These are phyloP conservation scores for Sporothrix dimorphospora DNA, from an alignment of 2,329 filamentous ascomycete species.

Conservation along the genomic window DNA sequence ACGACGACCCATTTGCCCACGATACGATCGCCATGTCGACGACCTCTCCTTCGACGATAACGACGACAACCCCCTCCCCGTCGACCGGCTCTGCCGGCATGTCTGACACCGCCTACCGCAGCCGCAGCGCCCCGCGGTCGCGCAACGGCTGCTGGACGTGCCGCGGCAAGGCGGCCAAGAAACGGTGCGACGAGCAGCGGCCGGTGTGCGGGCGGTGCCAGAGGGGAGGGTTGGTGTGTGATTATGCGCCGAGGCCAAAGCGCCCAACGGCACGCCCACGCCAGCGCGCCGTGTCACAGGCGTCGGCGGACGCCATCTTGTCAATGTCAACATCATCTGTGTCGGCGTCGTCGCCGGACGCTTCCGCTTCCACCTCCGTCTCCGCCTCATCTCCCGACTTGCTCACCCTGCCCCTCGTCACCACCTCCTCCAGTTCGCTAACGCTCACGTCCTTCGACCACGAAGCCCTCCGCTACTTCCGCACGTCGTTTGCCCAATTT, in stretches of 20 bases:
- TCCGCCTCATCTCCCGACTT: not conserved
- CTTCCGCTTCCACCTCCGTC: not conserved
- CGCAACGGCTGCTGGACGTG: constrained; percentile 21
- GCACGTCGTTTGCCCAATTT: not conserved
- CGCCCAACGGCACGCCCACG: not conserved
- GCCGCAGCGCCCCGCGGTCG: constrained; percentile 8
- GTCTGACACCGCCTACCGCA: not conserved
- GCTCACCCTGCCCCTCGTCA: not conserved
- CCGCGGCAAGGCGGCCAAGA: constrained; percentile 12
- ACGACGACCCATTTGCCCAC: not conserved
- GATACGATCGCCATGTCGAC: not conserved
- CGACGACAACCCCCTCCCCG: too few species aligned
- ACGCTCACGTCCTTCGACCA: not conserved
- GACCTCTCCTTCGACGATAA: not conserved
- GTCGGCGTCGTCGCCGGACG: not conserved
- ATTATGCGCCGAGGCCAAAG: not conserved
- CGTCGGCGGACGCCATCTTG: not conserved
- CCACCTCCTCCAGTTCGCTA: not conserved
- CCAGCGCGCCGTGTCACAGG: not conserved
- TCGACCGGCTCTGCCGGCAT: not conserved
- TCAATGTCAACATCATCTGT: not conserved
- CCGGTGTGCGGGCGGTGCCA: constrained; percentile 2
- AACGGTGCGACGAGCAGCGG: constrained; percentile 2
- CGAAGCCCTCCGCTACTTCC: constrained; percentile 4
- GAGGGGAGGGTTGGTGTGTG: not conserved